These are phyloP conservation scores for Cystobasidium sp. DNA, from an alignment of 1,284 basidiomycete species.

Conservation along the genomic window DNA sequence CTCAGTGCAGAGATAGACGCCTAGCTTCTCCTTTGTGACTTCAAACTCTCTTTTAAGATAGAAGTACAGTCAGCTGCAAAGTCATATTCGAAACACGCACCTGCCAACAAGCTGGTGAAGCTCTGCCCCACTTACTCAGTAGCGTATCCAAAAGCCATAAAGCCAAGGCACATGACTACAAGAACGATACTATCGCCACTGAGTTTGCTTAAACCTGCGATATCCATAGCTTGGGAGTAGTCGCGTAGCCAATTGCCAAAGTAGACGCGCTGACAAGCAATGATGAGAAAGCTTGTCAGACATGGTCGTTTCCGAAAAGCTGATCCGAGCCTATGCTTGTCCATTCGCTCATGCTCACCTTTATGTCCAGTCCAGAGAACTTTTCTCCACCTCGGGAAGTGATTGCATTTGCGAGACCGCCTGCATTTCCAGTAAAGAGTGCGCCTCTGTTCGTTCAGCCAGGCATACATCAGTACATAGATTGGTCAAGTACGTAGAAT, in stretches of 20 bases:
- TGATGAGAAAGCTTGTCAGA: not conserved
- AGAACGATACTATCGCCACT: slow-evolving; percentile 76
- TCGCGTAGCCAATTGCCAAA: slow-evolving; percentile 66
- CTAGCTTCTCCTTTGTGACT: slow-evolving; percentile 83
- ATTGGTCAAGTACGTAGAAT: too few relatives aligned
- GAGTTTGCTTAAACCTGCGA: slow-evolving; percentile 64
- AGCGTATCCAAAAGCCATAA: slow-evolving; percentile 55
- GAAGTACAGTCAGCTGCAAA: slow-evolving; percentile 51
- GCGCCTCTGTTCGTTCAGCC: slow-evolving; percentile 43
- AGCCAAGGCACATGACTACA: slow-evolving; percentile 82
- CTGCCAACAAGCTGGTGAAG: not conserved
- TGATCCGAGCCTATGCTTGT: too few relatives aligned
- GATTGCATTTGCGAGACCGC: slow-evolving; percentile 29
- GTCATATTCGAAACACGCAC: slow-evolving; percentile 61
- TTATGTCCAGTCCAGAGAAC: slow-evolving; percentile 53
- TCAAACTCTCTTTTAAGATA: slow-evolving; percentile 69
- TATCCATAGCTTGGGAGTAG: slow-evolving; percentile 73
- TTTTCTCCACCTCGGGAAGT: slow-evolving; percentile 45
- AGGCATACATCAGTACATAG: not conserved
- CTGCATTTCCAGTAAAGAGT: slow-evolving; percentile 49
- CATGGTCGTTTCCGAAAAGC: too few relatives aligned
- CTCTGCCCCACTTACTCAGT: slow-evolving; percentile 41
- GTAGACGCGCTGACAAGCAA: slow-evolving; percentile 51
- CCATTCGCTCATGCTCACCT: slow-evolving; percentile 7
- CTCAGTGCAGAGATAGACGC: slow-evolving; percentile 82